Conservation (phyloP, 2,329 filamentous ascomycete genomes). For the Phaeophleospora eucalypticola region DNA sequence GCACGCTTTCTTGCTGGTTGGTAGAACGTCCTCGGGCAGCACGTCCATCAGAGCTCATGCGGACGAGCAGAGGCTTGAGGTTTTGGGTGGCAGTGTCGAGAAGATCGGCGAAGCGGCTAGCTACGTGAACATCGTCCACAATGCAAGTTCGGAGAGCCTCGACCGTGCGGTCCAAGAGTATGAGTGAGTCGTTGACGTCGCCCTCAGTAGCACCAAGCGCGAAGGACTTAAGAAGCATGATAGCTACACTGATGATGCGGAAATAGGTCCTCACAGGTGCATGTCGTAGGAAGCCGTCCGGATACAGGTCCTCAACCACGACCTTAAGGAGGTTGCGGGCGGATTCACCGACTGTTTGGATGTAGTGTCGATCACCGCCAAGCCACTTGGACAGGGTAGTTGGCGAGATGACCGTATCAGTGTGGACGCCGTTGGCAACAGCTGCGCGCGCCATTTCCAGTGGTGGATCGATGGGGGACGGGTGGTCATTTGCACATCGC, state of each 20-base stretch:
- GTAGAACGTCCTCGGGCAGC: slow-evolving; percentile 21
- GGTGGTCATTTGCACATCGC: slow-evolving; percentile 74
- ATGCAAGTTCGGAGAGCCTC: slow-evolving; percentile 71
- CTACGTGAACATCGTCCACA: slow-evolving; percentile 79
- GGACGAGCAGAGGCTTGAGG: slow-evolving; percentile 66
- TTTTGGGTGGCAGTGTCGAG: slow-evolving; percentile 74
- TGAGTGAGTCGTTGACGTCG: slow-evolving; percentile 71
- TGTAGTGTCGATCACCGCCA: slow-evolving; percentile 58
- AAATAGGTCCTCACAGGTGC: slow-evolving; percentile 82
- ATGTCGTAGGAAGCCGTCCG: slow-evolving; percentile 72
- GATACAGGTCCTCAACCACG: slow-evolving; percentile 71
- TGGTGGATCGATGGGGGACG: slow-evolving; percentile 29
- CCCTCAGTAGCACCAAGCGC: slow-evolving; percentile 73
- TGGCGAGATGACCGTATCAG: slow-evolving; percentile 44
- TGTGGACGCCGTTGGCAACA: slow-evolving; percentile 32
- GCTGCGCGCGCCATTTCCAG: slow-evolving; percentile 30
- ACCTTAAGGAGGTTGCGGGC: slow-evolving; percentile 71
- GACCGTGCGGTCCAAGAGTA: slow-evolving; percentile 70
- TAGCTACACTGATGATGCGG: slow-evolving; percentile 78
- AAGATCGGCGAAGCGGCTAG: slow-evolving; percentile 77
- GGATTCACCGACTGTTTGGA: slow-evolving; percentile 69
- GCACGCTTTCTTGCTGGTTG: slow-evolving; percentile 13
- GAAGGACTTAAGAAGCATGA: slow-evolving; percentile 81
- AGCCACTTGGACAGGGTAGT: slow-evolving; percentile 48
- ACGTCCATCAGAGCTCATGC: slow-evolving; percentile 48